These are phyloP conservation scores for Kwoniella sp. DNA, from an alignment of 768 basidiomycete genomes.

Conservation along the genomic window DNA sequence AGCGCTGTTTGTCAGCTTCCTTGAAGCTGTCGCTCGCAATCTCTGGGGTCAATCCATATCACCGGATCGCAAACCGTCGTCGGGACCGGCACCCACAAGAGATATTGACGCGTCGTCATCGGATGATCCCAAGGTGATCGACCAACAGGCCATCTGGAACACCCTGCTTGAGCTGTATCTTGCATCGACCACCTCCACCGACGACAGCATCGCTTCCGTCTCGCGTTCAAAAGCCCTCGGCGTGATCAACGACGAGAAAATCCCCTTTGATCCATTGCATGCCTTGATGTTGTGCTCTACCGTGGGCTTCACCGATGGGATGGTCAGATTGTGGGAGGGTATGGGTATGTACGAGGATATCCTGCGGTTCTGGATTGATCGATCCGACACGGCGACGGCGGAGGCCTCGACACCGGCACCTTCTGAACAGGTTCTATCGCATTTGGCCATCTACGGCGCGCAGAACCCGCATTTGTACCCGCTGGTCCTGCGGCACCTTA, in stretches of 20 bases:
- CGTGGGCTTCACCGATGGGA: conserved; percentile 70
- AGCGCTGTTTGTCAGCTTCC: conserved; percentile 73
- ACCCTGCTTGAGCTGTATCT: conserved; percentile 91
- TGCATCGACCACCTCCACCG: conserved; percentile 44
- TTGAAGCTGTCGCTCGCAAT: conserved; percentile 75
- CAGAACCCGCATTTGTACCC: conserved; percentile 71
- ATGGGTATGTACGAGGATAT: conserved; percentile 96
- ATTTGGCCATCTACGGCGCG: conserved; percentile 70
- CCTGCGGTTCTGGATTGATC: conserved; percentile 85
- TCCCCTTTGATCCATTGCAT: conserved; percentile 81
- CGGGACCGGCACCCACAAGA: conserved; percentile 1
- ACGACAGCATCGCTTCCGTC: conserved; percentile 13
- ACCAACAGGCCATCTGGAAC: conserved; percentile 89
- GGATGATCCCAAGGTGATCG: conserved; percentile 43
- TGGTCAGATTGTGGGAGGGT: conserved; percentile 86
- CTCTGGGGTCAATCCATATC: conserved; percentile 72
- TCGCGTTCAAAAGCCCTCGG: conserved; percentile 66
- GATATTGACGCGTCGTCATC: conserved; percentile 13
- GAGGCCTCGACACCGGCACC: conserved; percentile 34
- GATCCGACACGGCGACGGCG: conserved; percentile 18
- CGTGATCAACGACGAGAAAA: conserved; percentile 57
- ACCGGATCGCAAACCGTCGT: background rate
- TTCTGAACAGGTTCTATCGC: conserved; percentile 62
- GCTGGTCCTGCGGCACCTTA: conserved; percentile 82
- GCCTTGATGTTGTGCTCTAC: conserved; percentile 93